phyloP scores from a whole-genome alignment of 2,329 filamentous ascomycete species.

The Aspergillus intermedius region DNA sequence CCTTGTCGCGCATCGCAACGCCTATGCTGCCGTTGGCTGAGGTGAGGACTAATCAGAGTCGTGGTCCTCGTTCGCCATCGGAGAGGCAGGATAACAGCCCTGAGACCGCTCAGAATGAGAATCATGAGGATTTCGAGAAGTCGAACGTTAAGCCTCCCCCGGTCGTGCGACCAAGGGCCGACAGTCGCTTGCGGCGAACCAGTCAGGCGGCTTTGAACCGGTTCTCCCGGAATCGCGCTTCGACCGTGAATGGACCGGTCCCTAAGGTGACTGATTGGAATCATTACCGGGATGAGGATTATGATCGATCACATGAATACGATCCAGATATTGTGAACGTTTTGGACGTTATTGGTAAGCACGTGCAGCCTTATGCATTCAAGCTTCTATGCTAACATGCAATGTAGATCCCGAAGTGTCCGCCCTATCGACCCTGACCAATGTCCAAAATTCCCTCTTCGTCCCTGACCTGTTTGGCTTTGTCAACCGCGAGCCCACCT shows the following conservation, averaged over 20 bases:
- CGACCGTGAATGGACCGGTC: conserved; percentile 21
- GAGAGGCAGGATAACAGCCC: neutral
- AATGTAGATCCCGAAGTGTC: conserved; percentile 70
- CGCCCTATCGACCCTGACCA: conserved; percentile 75
- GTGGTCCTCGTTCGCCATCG: conserved; percentile 4
- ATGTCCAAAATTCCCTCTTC: conserved; percentile 85
- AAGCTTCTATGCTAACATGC: conserved; percentile 15
- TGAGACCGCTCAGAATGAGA: neutral
- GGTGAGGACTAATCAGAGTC: conserved; percentile 20
- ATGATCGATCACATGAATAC: conserved; percentile 43
- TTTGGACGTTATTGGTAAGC: conserved; percentile 61
- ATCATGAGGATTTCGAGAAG: neutral
- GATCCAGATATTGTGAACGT: conserved; percentile 59
- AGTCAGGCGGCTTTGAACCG: conserved; percentile 26
- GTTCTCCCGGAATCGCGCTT: conserved; percentile 28
- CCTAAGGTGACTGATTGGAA: conserved; percentile 2
- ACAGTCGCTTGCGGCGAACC: conserved; percentile 25
- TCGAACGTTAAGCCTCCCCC: neutral
- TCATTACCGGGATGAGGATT: conserved; percentile 4
- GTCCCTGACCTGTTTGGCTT: conserved; percentile 70
- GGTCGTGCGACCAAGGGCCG: conserved; percentile 5
- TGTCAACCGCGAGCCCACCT: conserved; percentile 72
- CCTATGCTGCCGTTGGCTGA: conserved; percentile 30
- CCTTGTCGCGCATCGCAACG: conserved; percentile 15
- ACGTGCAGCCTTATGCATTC: neutral